Evolutionary conservation across 108 stramenopile genomes (phyloP), one percentile per base, ranked within the genome.

Genomic region (Discostella pseudostelligera): DNA sequence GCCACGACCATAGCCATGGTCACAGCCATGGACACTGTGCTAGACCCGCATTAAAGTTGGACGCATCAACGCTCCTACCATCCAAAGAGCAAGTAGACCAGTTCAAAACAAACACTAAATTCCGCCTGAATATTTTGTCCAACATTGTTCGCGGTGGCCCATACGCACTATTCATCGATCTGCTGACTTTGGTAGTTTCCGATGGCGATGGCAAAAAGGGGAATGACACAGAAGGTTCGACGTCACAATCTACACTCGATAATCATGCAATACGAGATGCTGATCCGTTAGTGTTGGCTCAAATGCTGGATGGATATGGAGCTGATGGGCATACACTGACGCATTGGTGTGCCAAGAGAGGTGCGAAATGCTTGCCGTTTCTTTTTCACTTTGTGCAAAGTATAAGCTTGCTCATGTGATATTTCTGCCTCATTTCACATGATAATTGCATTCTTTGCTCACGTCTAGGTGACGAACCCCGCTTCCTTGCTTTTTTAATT

Each of bases 281-380:
- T 13, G 68, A 74, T 74, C 67, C 40, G 35, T 39, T 28, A 11
- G 62, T 37, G 35, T 62, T 78, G 45, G 73, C 72, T 17, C 59
- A 79, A 24, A 57, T 82, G 57, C 56, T 85, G 46, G 37, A 77
- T 40, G 57, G 63, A 56, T 46, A 59, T 49, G 92, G 87, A 44
- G 74, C 69, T 13, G 87, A 89, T 59, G 94, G 94, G 11, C 88
- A 94, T 72, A 84, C 94, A 24, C 56, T 95, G 26, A 68, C 87
- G 61, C 97, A 98, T 80, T 98, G 97, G 97, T 93, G 95, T 5
- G 83, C 96, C 20, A 96, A 96, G 75, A 83, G 94, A 16, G 84
- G 80, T 73, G 22, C 42, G 86, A 62, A 69, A 36, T 62, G 12
- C 4, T 66, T 42, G 7, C 20, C 43, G 56, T 37, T 20, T 24